Base-by-base conservation (phyloP, 768 basidiomycete genomes). In the Tricholoma furcatifolium region DNA sequence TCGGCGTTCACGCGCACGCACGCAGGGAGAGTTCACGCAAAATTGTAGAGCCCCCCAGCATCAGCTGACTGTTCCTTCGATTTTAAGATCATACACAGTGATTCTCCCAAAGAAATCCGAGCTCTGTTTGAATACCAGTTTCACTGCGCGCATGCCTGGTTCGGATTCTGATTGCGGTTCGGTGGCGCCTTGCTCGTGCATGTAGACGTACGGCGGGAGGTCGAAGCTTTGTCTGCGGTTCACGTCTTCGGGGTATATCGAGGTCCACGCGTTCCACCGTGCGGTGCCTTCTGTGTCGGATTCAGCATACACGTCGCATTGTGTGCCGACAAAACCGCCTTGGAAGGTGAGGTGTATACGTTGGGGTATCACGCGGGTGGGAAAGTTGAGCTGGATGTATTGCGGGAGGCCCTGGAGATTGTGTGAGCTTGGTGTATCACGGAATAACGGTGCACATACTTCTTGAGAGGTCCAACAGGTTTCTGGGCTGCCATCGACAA, bases 391-490 rank as follows among this genome's bases (percentile, higher is more conserved):
- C 48, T 89, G 87, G 56, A 93, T 79, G 58, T 74, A 84, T 70
- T 92, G 91, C 1, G 88, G 89, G 10, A 84, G 73, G 20, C 89
- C 89, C 91, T 92, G 17, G 59, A n/a, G n/a, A n/a, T n/a, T n/a
- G n/a, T n/a, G n/a, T 27, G 27, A 27, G 27, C 7, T 27, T n/a
- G n/a, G n/a, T n/a, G n/a, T n/a, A n/a, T n/a, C n/a, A n/a, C n/a
- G 27, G 27, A n/a, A n/a, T n/a, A n/a, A n/a, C n/a, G n/a, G 2
- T 27, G 24, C 27, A 42, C 53, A n/a, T n/a, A 87, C 89, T 78
- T 88, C 87, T 67, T 85, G n/a, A n/a, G n/a, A n/a, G n/a, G n/a
- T 85, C 89, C 90, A 92, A 65, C 90, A 92, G 7, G 89, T 92
- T 65, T 89, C 90, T 49, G 83, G 81, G 58, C 73, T 87, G 21